Conservation (phyloP, 2,329 filamentous ascomycete species). For the Pseudogymnoascus sp. region DNA sequence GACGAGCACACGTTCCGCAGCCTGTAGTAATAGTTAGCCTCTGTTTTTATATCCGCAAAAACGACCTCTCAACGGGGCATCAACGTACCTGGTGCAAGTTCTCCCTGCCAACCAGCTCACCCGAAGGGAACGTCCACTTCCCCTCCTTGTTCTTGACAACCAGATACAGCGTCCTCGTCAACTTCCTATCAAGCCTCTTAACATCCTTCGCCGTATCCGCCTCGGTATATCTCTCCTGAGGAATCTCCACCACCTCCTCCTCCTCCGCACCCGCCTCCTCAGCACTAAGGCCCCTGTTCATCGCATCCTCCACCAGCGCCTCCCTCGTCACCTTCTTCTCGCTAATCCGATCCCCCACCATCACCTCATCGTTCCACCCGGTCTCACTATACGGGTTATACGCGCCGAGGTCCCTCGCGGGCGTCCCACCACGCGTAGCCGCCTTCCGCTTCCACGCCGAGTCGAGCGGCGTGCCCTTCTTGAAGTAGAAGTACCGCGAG, state of each 20-base stretch:
- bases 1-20: slow-evolving; percentile 71
- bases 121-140: slow-evolving; percentile 76
- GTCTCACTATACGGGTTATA: slow-evolving; percentile 68
- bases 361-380: slow-evolving; percentile 87
- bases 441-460: slow-evolving; percentile 88
- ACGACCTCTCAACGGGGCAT: not conserved
- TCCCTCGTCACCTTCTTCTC: slow-evolving; percentile 60
- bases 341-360: slow-evolving; percentile 65
- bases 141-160: slow-evolving; percentile 69
- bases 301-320: slow-evolving; percentile 68
- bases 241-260: slow-evolving; percentile 62
- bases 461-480: slow-evolving; percentile 75
- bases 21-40: slow-evolving; percentile 45
- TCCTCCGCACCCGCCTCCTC: slow-evolving; percentile 34
- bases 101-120: slow-evolving; percentile 62
- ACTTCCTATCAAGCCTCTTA: slow-evolving; percentile 68
- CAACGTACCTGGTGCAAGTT: slow-evolving; percentile 72
- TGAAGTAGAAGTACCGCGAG: slow-evolving; percentile 89
- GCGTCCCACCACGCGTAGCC: slow-evolving; percentile 62
- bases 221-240: slow-evolving; percentile 64
- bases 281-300: slow-evolving; percentile 42
- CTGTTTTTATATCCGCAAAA: not conserved
- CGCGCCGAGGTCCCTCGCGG: slow-evolving; percentile 76
- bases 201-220: slow-evolving; percentile 72
- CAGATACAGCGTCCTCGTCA: slow-evolving; percentile 81